Evolutionary conservation across 768 basidiomycete genomes (phyloP).

Genomic region (Leccinum ochraceum): DNA sequence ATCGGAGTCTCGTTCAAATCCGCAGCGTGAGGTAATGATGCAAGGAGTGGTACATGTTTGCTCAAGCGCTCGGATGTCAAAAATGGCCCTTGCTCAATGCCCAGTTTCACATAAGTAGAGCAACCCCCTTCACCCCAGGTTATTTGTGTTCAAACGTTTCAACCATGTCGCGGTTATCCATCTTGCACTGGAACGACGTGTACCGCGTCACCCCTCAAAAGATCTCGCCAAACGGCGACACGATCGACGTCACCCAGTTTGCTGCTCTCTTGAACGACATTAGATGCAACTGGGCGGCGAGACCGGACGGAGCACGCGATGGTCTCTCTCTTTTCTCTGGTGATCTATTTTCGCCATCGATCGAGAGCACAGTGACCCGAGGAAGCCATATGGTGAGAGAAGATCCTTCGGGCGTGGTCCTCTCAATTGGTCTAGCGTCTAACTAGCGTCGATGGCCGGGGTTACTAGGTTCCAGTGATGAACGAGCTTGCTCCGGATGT

Average conservation of each 20-base stretch:
- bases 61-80: neutral
- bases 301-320: constrained; percentile 54
- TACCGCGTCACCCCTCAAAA: constrained; percentile 83
- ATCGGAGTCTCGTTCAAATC: no score
- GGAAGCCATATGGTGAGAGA: constrained; percentile 84
- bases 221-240: constrained; percentile 50
- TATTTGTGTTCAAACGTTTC: neutral
- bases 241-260: constrained; percentile 89
- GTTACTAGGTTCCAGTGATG: constrained; percentile 76
- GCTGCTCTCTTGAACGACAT: constrained; percentile 67
- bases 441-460: neutral
- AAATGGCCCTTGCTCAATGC: neutral
- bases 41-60: no score
- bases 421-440: neutral
- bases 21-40: no score
- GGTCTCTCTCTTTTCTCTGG: constrained; percentile 87
- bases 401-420: neutral
- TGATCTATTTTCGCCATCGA: constrained; percentile 84
- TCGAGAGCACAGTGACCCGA: constrained; percentile 85
- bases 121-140: neutral
- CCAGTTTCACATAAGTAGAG: constrained; percentile 8
- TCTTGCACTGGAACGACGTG: constrained; percentile 80
- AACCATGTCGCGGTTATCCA: constrained; percentile 40
- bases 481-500: constrained; percentile 81
- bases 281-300: constrained; percentile 54